These are phyloP conservation scores for Aspergillus pseudoviridinutans DNA, from an alignment of 2,329 filamentous ascomycete species.

Conservation along the genomic window DNA sequence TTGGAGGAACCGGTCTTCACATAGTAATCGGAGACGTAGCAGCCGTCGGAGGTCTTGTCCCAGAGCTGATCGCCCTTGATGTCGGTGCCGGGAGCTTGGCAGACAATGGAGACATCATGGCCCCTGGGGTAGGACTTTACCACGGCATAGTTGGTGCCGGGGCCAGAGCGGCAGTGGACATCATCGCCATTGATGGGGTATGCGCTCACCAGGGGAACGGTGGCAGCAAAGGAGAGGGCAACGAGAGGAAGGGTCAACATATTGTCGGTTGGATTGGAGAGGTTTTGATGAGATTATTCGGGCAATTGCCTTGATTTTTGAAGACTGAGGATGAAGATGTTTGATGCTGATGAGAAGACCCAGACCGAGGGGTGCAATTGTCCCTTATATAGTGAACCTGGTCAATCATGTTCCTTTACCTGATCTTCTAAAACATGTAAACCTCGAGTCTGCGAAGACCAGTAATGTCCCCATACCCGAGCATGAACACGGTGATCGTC, in stretches of 20 bases:
- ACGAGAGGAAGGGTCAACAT: background rate
- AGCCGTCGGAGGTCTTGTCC: constrained; percentile 23
- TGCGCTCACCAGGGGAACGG: constrained; percentile 11
- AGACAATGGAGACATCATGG: constrained; percentile 10
- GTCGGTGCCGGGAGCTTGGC: constrained; percentile 13
- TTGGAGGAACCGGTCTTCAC: constrained; percentile 18
- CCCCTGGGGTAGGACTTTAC: constrained; percentile 12
- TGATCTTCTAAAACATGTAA: background rate
- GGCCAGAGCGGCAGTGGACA: constrained; percentile 21
- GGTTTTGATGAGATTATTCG: background rate
- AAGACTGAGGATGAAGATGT: background rate
- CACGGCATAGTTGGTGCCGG: constrained; percentile 13
- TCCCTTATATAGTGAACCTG: background rate
- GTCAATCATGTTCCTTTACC: background rate
- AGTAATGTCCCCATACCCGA: background rate
- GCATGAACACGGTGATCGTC: background rate
- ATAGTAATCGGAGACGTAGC: constrained; percentile 25
- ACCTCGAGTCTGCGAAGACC: background rate
- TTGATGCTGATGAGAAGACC: background rate
- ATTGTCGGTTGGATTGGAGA: background rate
- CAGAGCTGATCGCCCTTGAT: constrained; percentile 18
- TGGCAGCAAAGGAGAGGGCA: constrained; percentile 3
- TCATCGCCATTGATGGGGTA: constrained; percentile 15
- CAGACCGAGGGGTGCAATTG: background rate
- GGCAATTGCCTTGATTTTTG: background rate